Percentiles rank a stretch among this genome's conserved stretches.
Conservation (phyloP, 2,329 filamentous ascomycete genomes). For the Claviceps capensis region DNA sequence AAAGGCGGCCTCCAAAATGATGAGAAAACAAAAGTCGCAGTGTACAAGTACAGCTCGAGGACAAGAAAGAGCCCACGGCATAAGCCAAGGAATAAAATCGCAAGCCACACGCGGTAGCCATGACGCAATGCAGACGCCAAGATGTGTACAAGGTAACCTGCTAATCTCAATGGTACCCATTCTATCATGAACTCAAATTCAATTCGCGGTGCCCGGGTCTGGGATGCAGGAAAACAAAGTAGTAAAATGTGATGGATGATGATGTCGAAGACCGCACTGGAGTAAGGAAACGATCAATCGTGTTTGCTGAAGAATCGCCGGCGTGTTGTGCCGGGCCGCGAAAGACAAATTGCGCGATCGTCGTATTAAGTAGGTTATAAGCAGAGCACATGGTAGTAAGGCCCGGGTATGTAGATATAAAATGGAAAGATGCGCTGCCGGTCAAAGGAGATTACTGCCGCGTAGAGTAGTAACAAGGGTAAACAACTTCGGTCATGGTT, state of each 20-base stretch:
- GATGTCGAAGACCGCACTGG: neutral
- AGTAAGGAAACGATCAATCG: neutral
- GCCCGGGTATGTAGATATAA: neutral
- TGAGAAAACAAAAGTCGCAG: neutral
- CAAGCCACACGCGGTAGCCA: neutral
- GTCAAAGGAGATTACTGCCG: neutral
- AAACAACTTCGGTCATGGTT: neutral
- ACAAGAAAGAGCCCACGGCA: neutral
- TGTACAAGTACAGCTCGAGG: neutral
- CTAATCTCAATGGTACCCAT: neutral
- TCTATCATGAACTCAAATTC: neutral
- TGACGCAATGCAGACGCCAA: neutral
- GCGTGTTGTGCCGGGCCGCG: too few relatives aligned
- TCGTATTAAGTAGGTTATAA: neutral
- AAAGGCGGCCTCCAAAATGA: neutral
- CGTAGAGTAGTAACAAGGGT: too few relatives aligned
- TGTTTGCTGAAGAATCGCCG: too few relatives aligned
- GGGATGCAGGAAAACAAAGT: neutral
- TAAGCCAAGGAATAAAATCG: neutral
- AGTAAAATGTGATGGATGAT: constrained; percentile 1
- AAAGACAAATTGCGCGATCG: too few relatives aligned
- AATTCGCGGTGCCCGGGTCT: neutral
- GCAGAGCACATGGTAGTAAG: neutral
- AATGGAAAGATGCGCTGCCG: neutral
- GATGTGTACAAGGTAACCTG: neutral